These are phyloP conservation scores for Blastocystis sp. DNA, from an alignment of 352 stramenopile genomes.

Conservation along the genomic window DNA sequence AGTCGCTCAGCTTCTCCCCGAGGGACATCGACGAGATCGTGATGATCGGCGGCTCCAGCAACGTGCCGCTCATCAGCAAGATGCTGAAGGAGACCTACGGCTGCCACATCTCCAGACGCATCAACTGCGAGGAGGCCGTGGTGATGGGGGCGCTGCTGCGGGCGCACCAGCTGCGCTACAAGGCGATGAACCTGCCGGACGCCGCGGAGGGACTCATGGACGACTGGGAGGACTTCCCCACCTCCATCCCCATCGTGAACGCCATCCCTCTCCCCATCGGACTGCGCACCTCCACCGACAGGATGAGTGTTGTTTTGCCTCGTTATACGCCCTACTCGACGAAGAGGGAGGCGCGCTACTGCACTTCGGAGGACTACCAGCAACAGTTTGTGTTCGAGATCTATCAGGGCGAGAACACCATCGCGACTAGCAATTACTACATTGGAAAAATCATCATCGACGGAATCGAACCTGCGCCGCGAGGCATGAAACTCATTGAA, in stretches of 20 bases:
- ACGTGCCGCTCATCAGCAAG: slow-evolving; percentile 92
- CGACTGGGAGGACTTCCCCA: slow-evolving; percentile 82
- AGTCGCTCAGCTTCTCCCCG: slow-evolving; percentile 89
- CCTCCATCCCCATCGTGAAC: slow-evolving; percentile 78
- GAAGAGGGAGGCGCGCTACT: slow-evolving; percentile 97
- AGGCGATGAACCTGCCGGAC: background rate
- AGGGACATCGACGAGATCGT: slow-evolving; percentile 95
- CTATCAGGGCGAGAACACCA: slow-evolving; percentile 87
- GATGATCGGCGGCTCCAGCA: slow-evolving; percentile 92
- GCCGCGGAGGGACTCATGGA: slow-evolving; percentile 81
- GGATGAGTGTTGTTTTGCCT: slow-evolving; percentile 98
- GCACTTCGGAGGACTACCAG: slow-evolving; percentile 97
- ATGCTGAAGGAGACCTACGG: slow-evolving; percentile 94
- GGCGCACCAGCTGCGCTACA: background rate
- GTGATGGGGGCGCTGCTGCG: slow-evolving; percentile 83
- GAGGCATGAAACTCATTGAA: background rate
- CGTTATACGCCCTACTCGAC: slow-evolving; percentile 92
- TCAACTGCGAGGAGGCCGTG: slow-evolving; percentile 97
- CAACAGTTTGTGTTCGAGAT: slow-evolving; percentile 83
- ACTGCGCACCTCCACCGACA: slow-evolving; percentile 94
- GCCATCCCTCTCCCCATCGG: slow-evolving; percentile 91
- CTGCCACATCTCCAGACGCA: slow-evolving; percentile 61
- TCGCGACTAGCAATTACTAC: background rate
- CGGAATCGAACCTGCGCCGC: background rate
- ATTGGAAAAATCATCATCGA: background rate